Conservation (phyloP, 805 yeast species). For the Kodamaea kakaduensis region DNA sequence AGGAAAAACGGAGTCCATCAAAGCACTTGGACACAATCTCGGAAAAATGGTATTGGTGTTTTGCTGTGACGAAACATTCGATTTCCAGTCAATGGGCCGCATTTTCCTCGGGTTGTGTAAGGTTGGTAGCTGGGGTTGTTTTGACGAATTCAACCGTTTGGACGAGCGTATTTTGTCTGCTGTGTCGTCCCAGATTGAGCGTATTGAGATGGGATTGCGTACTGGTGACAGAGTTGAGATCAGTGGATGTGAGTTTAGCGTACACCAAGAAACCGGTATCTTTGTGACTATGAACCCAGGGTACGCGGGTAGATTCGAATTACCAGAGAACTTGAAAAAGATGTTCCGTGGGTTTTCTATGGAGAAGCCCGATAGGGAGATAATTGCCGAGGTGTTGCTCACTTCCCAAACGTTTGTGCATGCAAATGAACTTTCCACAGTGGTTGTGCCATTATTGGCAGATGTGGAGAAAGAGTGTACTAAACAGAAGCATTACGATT, state of each 20-base stretch:
- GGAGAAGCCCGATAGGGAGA: conserved; percentile 62
- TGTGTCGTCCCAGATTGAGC: conserved; percentile 74
- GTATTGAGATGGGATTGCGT: conserved; percentile 55
- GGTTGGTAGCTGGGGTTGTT: conserved; percentile 93
- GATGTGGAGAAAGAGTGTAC: conserved; percentile 41
- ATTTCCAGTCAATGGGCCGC: conserved; percentile 72
- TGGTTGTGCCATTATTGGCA: conserved; percentile 53
- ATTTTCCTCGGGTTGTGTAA: conserved; percentile 74
- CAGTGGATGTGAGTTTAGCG: conserved; percentile 35
- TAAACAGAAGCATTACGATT: conserved; percentile 75
- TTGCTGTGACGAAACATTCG: conserved; percentile 88
- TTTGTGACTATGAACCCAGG: conserved; percentile 91
- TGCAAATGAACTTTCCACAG: conserved; percentile 42
- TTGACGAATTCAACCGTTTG: conserved; percentile 89
- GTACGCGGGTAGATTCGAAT: conserved; percentile 73
- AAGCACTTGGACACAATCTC: conserved; percentile 72
- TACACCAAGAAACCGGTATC: conserved; percentile 57
- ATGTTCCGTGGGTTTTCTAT: conserved; percentile 74
- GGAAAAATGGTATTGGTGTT: conserved; percentile 84
- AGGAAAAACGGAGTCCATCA: conserved; percentile 89
- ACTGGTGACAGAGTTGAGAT: conserved; percentile 33
- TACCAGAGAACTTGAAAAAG: conserved; percentile 84
- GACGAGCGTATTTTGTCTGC: conserved; percentile 73
- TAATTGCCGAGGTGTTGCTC: conserved; percentile 69
- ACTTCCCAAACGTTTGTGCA: conserved; percentile 64